phyloP scores from a whole-genome alignment of 2,329 filamentous ascomycete species.

The Alternaria solani region DNA sequence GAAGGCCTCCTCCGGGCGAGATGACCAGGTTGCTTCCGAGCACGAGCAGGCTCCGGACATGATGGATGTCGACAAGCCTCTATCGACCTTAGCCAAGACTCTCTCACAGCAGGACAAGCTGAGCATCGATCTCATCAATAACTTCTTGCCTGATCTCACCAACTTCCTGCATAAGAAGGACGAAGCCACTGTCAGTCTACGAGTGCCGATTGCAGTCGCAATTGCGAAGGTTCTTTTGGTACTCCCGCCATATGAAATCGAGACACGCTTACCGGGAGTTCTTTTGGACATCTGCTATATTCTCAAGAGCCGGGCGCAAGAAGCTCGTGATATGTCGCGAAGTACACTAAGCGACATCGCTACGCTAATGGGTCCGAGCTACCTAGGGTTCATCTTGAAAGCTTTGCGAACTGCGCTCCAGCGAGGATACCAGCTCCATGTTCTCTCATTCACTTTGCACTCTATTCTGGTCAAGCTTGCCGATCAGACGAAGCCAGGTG shows the following conservation, averaged over 20 bases:
- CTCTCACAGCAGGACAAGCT: conserved; percentile 74
- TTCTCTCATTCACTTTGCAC: conserved; percentile 94
- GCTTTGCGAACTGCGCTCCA: conserved; percentile 84
- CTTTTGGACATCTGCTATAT: conserved; percentile 94
- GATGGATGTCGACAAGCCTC: conserved; percentile 36
- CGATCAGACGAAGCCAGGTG: conserved; percentile 78
- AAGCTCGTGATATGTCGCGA: conserved; percentile 88
- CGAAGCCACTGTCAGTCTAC: conserved; percentile 90
- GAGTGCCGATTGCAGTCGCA: conserved; percentile 88
- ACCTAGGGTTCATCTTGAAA: conserved; percentile 92
- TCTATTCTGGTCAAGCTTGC: conserved; percentile 81
- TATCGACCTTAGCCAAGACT: conserved; percentile 64
- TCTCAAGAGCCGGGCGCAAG: conserved; percentile 84
- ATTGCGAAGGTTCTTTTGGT: conserved; percentile 86
- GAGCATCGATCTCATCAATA: conserved; percentile 73
- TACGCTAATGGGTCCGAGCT: conserved; percentile 78
- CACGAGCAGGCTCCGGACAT: conserved; percentile 20
- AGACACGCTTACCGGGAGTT: conserved; percentile 78
- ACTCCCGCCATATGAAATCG: conserved; percentile 76
- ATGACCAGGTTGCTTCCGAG: conserved; percentile 54
- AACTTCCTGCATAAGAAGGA: conserved; percentile 92
- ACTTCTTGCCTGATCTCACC: conserved; percentile 80
- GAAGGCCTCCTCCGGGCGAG: conserved; percentile 28
- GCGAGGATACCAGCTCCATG: conserved; percentile 90
- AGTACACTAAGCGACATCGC: conserved; percentile 88